Evolutionary conservation across 371 early-diverging fungal genomes (phyloP), one percentile per base, ranked within the genome.

Genomic region (Mortierella sp.): DNA sequence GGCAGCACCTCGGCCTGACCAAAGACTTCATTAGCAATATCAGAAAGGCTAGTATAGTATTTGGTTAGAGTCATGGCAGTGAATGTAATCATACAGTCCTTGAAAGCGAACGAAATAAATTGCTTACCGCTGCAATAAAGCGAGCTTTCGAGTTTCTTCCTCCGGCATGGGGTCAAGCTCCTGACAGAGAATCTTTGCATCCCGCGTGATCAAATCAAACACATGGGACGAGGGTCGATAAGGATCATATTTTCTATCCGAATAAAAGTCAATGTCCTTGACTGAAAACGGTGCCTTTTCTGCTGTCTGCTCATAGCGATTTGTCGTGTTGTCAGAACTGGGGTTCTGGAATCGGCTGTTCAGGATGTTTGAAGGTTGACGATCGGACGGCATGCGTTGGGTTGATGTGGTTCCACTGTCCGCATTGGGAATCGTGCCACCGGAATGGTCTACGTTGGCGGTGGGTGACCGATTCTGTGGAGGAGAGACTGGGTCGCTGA

Each of bases 251-350:
- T 80, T 80, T 22, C 65, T 70, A 64, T 74, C 80, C 10, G 74
- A 70, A 58, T 74, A 80, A 64, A 80, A 74, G 53, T 80, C 75
- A 24, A 74, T 80, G 38, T 80, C 80, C 63, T 80, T 80, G 69
- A 62, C 72, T 1, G 75, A 75, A 32, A 81, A 71, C 16, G 72
- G 69, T 13, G 59, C 36, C 55, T 68, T 70, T 15, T 43, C 69
- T 24, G 10, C 41, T 24, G 64, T 36, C 7, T 57, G 58, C 16
- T 60, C 74, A 41, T 24, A 24, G 0, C 38, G 72, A n/a, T 63
- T 28, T 4, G 40, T 15, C 33, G 63, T 21, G 28, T 32, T 58
- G 21, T 43, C 45, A 15, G 52, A 24, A 3, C 41, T 13, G 0
- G 72, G 64, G 19, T 66, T 50, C 38, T 70, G 69, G 38, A 70